These are phyloP conservation scores for Yarrowia sp. DNA, from an alignment of 805 yeast genomes.

Conservation along the genomic window DNA sequence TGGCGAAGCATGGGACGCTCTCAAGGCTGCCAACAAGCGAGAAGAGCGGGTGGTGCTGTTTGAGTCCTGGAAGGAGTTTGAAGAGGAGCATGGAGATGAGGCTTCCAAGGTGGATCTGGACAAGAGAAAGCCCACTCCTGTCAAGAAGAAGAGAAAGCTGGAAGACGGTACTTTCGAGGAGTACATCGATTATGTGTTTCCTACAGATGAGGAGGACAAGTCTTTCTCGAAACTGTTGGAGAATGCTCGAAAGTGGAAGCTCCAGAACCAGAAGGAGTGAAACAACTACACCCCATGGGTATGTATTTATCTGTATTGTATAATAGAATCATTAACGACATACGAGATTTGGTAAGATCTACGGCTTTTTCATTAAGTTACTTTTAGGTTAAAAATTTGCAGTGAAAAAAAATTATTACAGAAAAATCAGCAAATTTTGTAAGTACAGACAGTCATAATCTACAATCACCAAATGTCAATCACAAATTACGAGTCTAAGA, in stretches of 20 bases:
- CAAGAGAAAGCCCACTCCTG: slow-evolving; percentile 59
- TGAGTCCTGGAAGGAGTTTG: slow-evolving; percentile 71
- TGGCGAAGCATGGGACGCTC: slow-evolving; percentile 58
- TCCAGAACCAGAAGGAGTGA: slow-evolving; percentile 40
- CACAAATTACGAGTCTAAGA: slow-evolving; percentile 15
- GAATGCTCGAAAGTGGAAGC: slow-evolving; percentile 60
- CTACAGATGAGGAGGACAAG: slow-evolving; percentile 59
- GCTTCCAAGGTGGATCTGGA: slow-evolving; percentile 52
- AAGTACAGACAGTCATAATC: too few relatives aligned
- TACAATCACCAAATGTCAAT: too few relatives aligned
- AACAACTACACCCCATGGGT: neutral
- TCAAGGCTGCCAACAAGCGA: slow-evolving; percentile 51
- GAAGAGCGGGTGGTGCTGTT: slow-evolving; percentile 61
- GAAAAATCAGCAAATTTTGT: neutral
- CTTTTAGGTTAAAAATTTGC: too few relatives aligned
- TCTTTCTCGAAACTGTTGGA: slow-evolving; percentile 52
- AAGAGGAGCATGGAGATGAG: slow-evolving; percentile 62
- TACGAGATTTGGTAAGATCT: too few relatives aligned
- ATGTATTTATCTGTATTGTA: slow-evolving; percentile 32
- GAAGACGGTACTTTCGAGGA: slow-evolving; percentile 61
- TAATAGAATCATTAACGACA: slow-evolving; percentile 5
- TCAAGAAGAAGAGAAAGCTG: slow-evolving; percentile 54
- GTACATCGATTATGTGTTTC: slow-evolving; percentile 67
- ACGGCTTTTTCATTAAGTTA: too few relatives aligned
- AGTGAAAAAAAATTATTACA: too few relatives aligned